Evolutionary conservation across 2,329 filamentous ascomycete genomes (phyloP).

Genomic region (Aspergillus vadensis): DNA sequence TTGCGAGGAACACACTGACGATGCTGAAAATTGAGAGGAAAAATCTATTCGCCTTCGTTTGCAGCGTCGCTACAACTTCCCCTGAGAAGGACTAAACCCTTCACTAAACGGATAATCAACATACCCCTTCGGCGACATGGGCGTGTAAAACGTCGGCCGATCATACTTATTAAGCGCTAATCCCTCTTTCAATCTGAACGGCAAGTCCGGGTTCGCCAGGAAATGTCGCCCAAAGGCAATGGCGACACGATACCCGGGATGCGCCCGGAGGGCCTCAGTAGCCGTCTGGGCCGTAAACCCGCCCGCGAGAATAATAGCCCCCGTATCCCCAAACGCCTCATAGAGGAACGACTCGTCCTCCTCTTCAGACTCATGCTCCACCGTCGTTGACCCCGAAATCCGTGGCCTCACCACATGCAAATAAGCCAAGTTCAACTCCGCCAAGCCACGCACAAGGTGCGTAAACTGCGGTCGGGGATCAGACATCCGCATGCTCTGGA

Average conservation of each 20-base stretch:
- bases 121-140: conserved; percentile 35
- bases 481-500: conserved; percentile 54
- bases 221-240: conserved; percentile 45
- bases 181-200: conserved; percentile 37
- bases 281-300: conserved; percentile 12
- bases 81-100: background rate
- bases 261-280: conserved; percentile 12
- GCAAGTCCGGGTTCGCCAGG: conserved; percentile 46
- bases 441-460: background rate
- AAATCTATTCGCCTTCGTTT: no score
- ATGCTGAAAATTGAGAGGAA: no score
- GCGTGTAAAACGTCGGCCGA: conserved; percentile 41
- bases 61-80: no score
- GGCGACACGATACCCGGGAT: conserved; percentile 16
- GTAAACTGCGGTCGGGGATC: conserved; percentile 64
- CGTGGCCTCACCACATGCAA: conserved; percentile 14
- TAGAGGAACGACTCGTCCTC: conserved; percentile 13
- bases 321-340: conserved; percentile 6
- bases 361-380: conserved; percentile 11
- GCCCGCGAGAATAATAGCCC: conserved; percentile 17
- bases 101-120: conserved; percentile 31
- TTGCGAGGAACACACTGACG: no score
- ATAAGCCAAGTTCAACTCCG: conserved; percentile 8
- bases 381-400: background rate
- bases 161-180: conserved; percentile 40